Conservation (phyloP, 306 rosid species). For the Senna tora region DNA sequence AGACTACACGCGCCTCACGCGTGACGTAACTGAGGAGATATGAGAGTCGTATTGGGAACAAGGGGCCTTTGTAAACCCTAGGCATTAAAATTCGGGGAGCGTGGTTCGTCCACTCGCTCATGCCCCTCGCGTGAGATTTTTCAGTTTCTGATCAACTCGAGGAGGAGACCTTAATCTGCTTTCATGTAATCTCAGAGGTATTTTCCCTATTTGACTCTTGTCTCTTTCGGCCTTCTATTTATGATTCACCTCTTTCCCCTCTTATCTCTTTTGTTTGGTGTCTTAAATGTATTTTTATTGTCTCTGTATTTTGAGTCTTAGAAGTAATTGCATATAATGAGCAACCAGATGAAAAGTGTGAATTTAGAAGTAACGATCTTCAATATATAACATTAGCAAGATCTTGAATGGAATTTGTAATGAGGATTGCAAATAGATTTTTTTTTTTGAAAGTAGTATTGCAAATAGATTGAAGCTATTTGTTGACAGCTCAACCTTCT, state of each 20-base stretch:
- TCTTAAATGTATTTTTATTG: not conserved
- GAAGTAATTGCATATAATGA: not conserved
- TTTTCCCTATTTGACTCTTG: not conserved
- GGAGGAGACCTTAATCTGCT: not conserved
- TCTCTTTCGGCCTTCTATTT: not conserved
- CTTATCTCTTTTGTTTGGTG: not conserved
- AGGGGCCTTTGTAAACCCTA: conserved; percentile 49
- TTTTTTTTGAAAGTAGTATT: too few species aligned
- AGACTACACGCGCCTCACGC: conserved; percentile 45
- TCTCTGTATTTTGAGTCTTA: not conserved
- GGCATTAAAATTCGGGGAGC: conserved; percentile 35
- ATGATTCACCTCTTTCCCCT: not conserved
- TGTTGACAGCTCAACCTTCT: not conserved
- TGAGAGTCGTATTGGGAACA: conserved; percentile 38
- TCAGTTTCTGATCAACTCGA: conserved; percentile 19
- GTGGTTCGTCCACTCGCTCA: conserved; percentile 46
- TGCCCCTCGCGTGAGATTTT: conserved; percentile 49
- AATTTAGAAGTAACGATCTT: not conserved
- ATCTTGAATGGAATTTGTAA: not conserved
- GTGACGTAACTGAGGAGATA: conserved; percentile 33
- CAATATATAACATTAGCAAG: not conserved
- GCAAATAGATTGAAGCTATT: not conserved
- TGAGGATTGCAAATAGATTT: not conserved
- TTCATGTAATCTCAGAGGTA: not conserved
- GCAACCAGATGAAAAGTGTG: not conserved